Evolutionary conservation across 1,139 yeast genomes (phyloP).

Genomic region (Yarrowia galli): DNA sequence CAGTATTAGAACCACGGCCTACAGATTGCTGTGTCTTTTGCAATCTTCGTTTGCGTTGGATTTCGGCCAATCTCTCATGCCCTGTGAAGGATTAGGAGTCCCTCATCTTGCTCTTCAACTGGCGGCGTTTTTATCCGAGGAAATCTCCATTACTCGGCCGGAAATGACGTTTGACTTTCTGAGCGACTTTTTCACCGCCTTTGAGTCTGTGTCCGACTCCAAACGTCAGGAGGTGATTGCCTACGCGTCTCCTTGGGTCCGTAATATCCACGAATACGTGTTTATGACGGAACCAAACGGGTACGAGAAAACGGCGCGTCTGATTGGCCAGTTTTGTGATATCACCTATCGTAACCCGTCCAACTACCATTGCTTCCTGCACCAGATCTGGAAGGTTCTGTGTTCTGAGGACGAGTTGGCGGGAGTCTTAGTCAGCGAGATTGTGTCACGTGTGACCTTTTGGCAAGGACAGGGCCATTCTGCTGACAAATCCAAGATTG

Average conservation of each 20-base stretch:
- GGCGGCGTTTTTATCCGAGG: conserved; percentile 65
- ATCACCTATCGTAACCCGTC: conserved; percentile 58
- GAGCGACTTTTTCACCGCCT: conserved; percentile 65
- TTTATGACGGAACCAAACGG: conserved; percentile 61
- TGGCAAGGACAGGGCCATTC: conserved; percentile 58
- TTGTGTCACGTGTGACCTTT: conserved; percentile 68
- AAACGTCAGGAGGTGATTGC: conserved; percentile 57
- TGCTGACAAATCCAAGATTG: conserved; percentile 41
- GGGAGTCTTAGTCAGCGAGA: conserved; percentile 70
- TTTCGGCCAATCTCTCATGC: conserved; percentile 64
- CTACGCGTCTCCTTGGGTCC: conserved; percentile 80
- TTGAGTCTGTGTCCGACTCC: conserved; percentile 54
- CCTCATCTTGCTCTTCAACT: conserved; percentile 75
- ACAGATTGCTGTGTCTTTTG: conserved; percentile 68
- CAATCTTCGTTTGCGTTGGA: conserved; percentile 67
- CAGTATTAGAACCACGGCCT: conserved; percentile 69
- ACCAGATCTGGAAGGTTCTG: conserved; percentile 74
- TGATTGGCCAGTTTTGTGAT: conserved; percentile 69
- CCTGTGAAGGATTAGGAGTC: conserved; percentile 70
- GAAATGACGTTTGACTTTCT: conserved; percentile 68
- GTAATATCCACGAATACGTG: conserved; percentile 66
- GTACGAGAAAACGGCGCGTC: conserved; percentile 64
- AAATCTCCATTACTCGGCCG: conserved; percentile 65
- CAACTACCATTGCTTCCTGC: conserved; percentile 59
- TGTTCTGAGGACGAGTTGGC: conserved; percentile 68